phyloP scores from a whole-genome alignment of 352 stramenopile species.

The Phytophthora chlamydospora region DNA sequence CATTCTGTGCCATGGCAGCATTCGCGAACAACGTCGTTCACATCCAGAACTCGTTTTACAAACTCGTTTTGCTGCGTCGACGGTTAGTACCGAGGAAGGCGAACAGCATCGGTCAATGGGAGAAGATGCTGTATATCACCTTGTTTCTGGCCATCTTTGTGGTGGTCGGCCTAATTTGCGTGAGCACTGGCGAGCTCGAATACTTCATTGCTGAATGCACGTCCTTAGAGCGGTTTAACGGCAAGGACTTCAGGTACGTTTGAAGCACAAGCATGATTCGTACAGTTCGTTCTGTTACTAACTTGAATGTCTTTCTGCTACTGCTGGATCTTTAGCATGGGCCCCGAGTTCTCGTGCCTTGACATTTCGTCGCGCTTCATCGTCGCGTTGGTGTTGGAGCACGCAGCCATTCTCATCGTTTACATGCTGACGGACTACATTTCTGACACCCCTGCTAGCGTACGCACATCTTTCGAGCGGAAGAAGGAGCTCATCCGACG shows the following conservation, averaged over 20 bases:
- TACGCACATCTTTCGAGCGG: slow-evolving; percentile 81
- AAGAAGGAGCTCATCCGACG: slow-evolving; percentile 88
- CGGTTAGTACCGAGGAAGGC: slow-evolving; percentile 78
- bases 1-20: slow-evolving; percentile 80
- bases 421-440: slow-evolving; percentile 86
- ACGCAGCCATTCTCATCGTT: slow-evolving; percentile 73
- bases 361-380: slow-evolving; percentile 80
- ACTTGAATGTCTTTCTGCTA: slow-evolving; percentile 5
- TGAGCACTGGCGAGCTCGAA: slow-evolving; percentile 85
- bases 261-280: neutral
- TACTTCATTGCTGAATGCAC: slow-evolving; percentile 83
- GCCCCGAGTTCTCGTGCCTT: slow-evolving; percentile 81
- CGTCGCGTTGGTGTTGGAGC: slow-evolving; percentile 77
- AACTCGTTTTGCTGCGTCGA: slow-evolving; percentile 73
- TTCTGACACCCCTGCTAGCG: slow-evolving; percentile 72
- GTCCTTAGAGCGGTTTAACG: slow-evolving; percentile 75
- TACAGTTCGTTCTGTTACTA: slow-evolving; percentile 10
- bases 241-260: slow-evolving; percentile 81
- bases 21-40: slow-evolving; percentile 85
- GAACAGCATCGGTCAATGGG: slow-evolving; percentile 88
- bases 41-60: slow-evolving; percentile 87
- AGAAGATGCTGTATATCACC: slow-evolving; percentile 88
- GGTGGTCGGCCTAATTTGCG: slow-evolving; percentile 83
- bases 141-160: slow-evolving; percentile 84
- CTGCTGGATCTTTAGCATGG: slow-evolving; percentile 56